Conservation (phyloP, 2,329 filamentous ascomycete genomes). For the Curvularia sp. region DNA sequence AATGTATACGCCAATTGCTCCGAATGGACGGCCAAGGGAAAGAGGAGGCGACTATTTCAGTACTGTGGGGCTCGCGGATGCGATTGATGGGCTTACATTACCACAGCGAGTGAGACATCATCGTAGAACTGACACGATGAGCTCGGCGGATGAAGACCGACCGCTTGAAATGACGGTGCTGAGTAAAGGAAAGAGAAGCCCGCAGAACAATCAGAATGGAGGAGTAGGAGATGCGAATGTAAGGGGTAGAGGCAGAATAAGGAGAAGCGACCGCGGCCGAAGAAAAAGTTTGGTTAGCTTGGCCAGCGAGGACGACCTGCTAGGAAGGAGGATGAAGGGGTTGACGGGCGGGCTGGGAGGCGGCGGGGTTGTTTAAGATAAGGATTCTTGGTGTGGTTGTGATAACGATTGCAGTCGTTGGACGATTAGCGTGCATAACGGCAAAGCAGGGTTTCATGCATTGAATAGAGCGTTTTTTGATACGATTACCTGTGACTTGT, state of each 20-base stretch:
- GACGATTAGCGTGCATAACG: conserved; percentile 1
- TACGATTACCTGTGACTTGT: background rate
- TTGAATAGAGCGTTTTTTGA: background rate
- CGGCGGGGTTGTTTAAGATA: conserved; percentile 14
- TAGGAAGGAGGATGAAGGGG: conserved; percentile 57
- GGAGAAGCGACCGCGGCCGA: conserved; percentile 40
- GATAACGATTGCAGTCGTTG: background rate
- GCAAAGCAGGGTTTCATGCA: background rate
- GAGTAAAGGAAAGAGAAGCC: conserved; percentile 32
- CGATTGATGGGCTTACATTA: conserved; percentile 62
- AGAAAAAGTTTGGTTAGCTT: conserved; percentile 54
- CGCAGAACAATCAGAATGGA: conserved; percentile 15
- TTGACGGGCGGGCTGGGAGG: conserved; percentile 53
- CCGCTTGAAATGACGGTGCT: conserved; percentile 77
- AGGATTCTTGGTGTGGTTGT: background rate
- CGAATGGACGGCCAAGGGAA: background rate
- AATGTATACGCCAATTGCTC: conserved; percentile 18
- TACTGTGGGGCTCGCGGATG: conserved; percentile 79
- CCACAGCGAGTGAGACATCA: conserved; percentile 53
- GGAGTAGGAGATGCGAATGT: background rate
- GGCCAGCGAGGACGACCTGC: conserved; percentile 57
- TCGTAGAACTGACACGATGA: conserved; percentile 59
- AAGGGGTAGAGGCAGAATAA: conserved; percentile 34
- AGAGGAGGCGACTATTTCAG: conserved; percentile 74
- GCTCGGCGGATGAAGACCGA: conserved; percentile 76